Base-by-base conservation (phyloP, 2,329 filamentous ascomycete species). In the Fusarium mexicanum region DNA sequence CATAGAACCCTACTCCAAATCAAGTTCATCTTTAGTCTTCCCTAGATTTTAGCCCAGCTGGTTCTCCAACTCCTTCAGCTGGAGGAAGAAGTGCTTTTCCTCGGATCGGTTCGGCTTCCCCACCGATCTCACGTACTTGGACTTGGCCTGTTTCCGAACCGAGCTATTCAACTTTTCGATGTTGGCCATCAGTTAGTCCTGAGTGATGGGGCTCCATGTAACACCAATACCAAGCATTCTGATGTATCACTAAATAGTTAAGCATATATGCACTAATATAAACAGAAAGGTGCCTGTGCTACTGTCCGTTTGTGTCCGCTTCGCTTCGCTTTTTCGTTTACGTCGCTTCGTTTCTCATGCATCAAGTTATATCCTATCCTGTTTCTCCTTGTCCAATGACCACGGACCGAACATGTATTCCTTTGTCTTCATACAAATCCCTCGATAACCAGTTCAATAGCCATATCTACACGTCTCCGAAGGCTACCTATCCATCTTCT, bases 291-390 rank as follows among this genome's bases (percentile, higher is more conserved):
- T 57, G 47, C 20, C 31, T 61, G 31, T 55, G 38, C 53, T 74
- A 38, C n/a, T 61, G 29, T 40, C 40, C 46, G 55, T 47, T 38
- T 47, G 61, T 46, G 48, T 46, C 54, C 50, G 61, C 67, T 73
- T 44, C 50, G 41, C 66, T 73, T 38, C 46, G 38, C 37, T 53
- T 55, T 61, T 69, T 55, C 48, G 51, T 72, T 65, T 58, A 68
- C 47, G 43, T 74, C 67, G 55, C 65, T 53, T 74, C 72, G 58
- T 74, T 60, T 72, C 72, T 74, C 72, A 72, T 74, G 55, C 74
- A n/a, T 41, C 43, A 61, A 66, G 66, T 44, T 41, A 43, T 62
- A 69, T 44, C 64, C 66, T 64, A 58, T 69, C 48, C 63, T 62
- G 29, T 38, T 55, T 47, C 54, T 64, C 41, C 46, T 55, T 48